Base-by-base conservation (phyloP, 2,329 filamentous ascomycete species). In the Drechslerella dactyloides region DNA sequence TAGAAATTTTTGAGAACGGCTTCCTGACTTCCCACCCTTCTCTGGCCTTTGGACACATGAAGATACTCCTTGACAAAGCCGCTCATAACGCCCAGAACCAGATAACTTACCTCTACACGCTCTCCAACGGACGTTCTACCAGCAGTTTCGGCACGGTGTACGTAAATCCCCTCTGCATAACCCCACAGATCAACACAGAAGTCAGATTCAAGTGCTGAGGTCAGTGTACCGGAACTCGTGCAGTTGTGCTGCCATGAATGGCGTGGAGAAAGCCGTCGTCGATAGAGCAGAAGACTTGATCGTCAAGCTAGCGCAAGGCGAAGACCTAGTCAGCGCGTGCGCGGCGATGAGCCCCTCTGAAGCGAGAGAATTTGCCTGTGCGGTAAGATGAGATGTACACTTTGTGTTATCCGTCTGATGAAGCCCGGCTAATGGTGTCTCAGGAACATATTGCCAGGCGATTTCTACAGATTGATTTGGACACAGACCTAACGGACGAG, bases 171-270 rank as follows among this genome's bases (percentile, higher is more conserved):
- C 10, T 68, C 23, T 5, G 3, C 11, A 2, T 15, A 3, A 3
- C 5, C 5, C 21, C 5, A 17, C 13, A n/a, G n/a, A n/a, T n/a
- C n/a, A n/a, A n/a, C n/a, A n/a, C n/a, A n/a, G n/a, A n/a, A n/a
- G n/a, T n/a, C n/a, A n/a, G n/a, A n/a, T n/a, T n/a, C n/a, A n/a
- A n/a, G n/a, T n/a, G n/a, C n/a, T n/a, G n/a, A n/a, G n/a, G n/a
- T n/a, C n/a, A n/a, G n/a, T n/a, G 33, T 24, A 21, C 11, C n/a
- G 3, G 8, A 27, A 24, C 2, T 21, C 5, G 27, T 6, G 17
- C 19, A 85, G 83, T 59, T 97, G 94, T 77, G 94, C 94, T 27
- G 87, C 87, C 2, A 85, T 96, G 79, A 97, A 96, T 76, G 93
- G 93, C 0, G 87, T 99, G 13, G 88, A 91, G 30, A 77, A 80